phyloP scores from a whole-genome alignment of 768 basidiomycete species.

The Phylloporus sp. region DNA sequence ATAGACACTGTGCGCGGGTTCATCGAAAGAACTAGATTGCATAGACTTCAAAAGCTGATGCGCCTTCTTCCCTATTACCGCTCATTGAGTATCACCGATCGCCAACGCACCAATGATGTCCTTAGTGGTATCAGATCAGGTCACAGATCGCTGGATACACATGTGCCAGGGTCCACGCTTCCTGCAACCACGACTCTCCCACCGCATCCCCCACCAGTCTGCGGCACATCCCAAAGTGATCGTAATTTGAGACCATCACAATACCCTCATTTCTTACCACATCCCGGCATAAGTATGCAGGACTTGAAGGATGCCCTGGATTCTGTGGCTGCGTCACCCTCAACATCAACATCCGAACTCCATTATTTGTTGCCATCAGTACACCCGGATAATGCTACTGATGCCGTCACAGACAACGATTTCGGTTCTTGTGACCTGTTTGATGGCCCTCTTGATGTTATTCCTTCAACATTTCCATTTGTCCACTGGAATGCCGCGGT shows the following conservation, averaged over 20 bases:
- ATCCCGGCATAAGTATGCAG: background rate
- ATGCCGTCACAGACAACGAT: constrained; percentile 3
- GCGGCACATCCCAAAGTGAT: constrained; percentile 8
- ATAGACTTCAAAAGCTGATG: constrained; percentile 46
- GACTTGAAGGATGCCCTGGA: constrained; percentile 16
- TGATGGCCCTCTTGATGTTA: constrained; percentile 18
- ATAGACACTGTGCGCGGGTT: constrained; percentile 48
- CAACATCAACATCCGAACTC: constrained; percentile 18
- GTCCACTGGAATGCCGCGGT: constrained; percentile 24
- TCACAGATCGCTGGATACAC: constrained; percentile 6
- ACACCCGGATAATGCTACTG: constrained; percentile 3
- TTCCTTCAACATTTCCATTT: constrained; percentile 17
- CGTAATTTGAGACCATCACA: background rate
- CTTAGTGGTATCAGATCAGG: constrained; percentile 14
- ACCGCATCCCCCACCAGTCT: constrained; percentile 4
- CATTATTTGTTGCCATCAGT: constrained; percentile 5
- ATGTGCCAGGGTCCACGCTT: constrained; percentile 18
- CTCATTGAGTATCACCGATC: constrained; percentile 29
- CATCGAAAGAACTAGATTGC: constrained; percentile 56
- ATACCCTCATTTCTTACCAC: constrained; percentile 12
- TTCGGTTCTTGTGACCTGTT: constrained; percentile 1
- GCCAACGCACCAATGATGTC: constrained; percentile 26
- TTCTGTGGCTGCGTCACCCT: constrained; percentile 1
- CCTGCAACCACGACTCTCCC: constrained; percentile 5
- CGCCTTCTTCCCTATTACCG: constrained; percentile 38